Evolutionary conservation across 2,329 filamentous ascomycete genomes (phyloP), one percentile per base, ranked within the genome.

Genomic region (Talaromyces sp.): DNA sequence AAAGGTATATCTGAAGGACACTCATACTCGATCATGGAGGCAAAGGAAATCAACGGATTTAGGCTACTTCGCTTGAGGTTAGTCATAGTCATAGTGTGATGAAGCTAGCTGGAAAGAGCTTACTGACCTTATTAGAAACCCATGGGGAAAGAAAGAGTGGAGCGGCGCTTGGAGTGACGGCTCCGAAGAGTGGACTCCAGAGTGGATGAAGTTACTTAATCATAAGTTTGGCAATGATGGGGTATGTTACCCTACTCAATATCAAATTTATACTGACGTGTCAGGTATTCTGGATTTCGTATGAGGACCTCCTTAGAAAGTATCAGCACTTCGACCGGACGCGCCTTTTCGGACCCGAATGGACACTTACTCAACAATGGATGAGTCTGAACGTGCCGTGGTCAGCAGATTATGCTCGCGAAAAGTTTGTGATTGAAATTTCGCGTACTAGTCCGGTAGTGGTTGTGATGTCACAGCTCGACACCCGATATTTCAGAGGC

Each of bases 101-200:
- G 27, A 10, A 16, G 2, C 19, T n/a, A 31, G 13, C 58, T 37
- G 9, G 5, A 37, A 59, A 19, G 27, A 22, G 60, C 7, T 31
- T 37, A 5, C 43, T 65, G 11, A 74, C 59, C n/a, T 60, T 41
- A 5, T 22, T 41, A 87, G 89, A 68, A 95, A 95, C 70, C 92
- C 92, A 0, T 95, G 91, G 91, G 92, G 91, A 1, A 87, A 87
- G 68, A 87, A 86, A 37, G 91, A 93, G 76, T 95, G 91, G 91
- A 90, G 86, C 35, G 92, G 92, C 1, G 83, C 90, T 1, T 95
- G 91, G 91, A 89, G 86, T 43, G 92, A 95, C 72, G 92, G 92
- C 0, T 92, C 89, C 7, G 90, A 91, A 71, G 89, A 94, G 75
- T 96, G 92, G 92, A 94, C 90, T 0, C 83, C 90, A 0, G 88